A percentile compares a stretch with the other conserved stretches of the same genome.
Conservation (phyloP, 2,329 filamentous ascomycete species). For the Plenodomus lindquistii region DNA sequence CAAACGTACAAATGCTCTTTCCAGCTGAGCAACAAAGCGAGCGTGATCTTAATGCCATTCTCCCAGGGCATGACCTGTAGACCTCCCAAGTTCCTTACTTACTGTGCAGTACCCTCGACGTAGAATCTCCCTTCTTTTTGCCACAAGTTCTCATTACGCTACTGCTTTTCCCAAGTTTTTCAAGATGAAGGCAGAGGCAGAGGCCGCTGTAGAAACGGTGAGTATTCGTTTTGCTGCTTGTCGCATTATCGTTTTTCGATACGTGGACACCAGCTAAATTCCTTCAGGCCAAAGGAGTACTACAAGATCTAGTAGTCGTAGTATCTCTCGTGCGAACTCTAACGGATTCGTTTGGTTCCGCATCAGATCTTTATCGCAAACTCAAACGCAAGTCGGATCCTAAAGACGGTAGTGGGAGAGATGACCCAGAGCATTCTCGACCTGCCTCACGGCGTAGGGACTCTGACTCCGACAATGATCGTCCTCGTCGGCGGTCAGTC, state of each 20-base stretch:
- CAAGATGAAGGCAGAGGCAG: conserved; percentile 21
- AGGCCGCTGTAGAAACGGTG: conserved; percentile 19
- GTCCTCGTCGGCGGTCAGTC: not conserved
- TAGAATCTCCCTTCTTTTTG: not conserved
- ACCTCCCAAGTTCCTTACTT: not conserved
- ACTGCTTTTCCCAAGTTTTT: not conserved
- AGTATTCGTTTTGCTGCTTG: not conserved
- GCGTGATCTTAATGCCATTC: not conserved
- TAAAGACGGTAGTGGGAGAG: not conserved
- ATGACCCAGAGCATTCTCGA: not conserved
- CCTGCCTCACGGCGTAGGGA: conserved; percentile 15
- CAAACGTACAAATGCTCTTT: not conserved
- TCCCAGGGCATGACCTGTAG: not conserved
- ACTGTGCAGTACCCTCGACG: not conserved
- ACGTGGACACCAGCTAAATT: conserved; percentile 6
- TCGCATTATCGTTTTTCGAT: not conserved
- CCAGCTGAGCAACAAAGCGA: not conserved
- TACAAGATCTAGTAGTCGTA: conserved; percentile 31
- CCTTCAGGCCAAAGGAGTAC: conserved; percentile 28
- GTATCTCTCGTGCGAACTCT: conserved; percentile 36
- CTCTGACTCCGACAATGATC: conserved; percentile 18
- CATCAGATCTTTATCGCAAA: conserved; percentile 35
- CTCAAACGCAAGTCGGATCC: conserved; percentile 26
- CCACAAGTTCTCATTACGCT: conserved; percentile 1
- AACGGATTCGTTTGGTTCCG: conserved; percentile 35